Evolutionary conservation across 1,284 basidiomycete genomes (phyloP), one percentile per base, ranked within the genome.

Genomic region (Trametes hirsuta): DNA sequence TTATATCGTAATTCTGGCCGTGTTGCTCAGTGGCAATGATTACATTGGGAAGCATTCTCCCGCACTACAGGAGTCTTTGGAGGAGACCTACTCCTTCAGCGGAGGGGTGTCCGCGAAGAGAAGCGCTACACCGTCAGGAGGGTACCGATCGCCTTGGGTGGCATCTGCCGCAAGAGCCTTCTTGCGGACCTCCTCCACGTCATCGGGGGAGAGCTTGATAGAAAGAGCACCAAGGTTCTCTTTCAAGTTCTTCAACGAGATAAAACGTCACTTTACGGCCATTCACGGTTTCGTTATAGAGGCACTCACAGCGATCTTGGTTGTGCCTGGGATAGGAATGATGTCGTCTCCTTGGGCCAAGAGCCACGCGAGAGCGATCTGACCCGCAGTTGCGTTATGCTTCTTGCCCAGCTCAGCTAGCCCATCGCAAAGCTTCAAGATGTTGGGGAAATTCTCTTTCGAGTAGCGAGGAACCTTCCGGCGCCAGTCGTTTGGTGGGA

Each of bases 401-500:
- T 63, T 62, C 58, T 61, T 53, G 0, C 76, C 79, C 53, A 79
- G 58, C 6, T 56, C 56, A 9, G 60, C 59, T 18, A 83, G 62
- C 40, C 74, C 71, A 18, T 78, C 71, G 2, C 74, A 77, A 30
- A 82, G 66, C 54, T 75, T 68, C 41, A 81, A 68, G 67, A 82
- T 80, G 63, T 77, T 75, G 15, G 72, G 69, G 61, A 82, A 79
- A 67, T 82, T 81, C 67, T 81, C 79, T 22, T 74, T 72, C 37
- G 71, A 72, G 68, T 75, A 77, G 22, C 75, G 75, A 36, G 75
- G 78, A 39, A 80, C 61, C 0, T 15, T 49, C 8, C 68, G 65
- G 15, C 81, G 75, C 59, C 78, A 76, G 66, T 87, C 86, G 39
- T 74, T 79, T 30, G 78, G 75, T 10, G 78, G 77, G 54, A 88